phyloP scores from a whole-genome alignment of 805 yeast genomes.

The Saturnispora ahearnii region DNA sequence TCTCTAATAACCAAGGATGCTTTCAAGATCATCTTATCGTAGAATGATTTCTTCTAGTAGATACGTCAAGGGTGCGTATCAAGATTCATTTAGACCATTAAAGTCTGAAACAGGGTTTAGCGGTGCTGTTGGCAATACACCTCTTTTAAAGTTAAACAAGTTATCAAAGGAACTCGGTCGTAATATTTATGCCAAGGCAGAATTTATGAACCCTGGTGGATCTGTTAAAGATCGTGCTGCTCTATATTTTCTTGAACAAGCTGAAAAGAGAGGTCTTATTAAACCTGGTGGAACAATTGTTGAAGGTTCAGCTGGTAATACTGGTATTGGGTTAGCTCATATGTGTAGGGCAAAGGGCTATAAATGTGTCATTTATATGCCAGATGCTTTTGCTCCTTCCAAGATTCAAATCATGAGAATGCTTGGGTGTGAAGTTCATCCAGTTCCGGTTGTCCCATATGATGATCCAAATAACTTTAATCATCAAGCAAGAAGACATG shows the following conservation, averaged over 20 bases:
- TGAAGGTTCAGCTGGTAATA: conserved; percentile 95
- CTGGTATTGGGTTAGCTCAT: conserved; percentile 85
- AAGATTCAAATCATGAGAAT: conserved; percentile 68
- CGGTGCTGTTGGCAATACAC: conserved; percentile 91
- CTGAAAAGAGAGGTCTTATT: conserved; percentile 59
- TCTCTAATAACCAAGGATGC: background rate
- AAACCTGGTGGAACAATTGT: conserved; percentile 78
- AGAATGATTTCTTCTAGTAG: conserved; percentile 16
- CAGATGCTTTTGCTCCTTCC: conserved; percentile 76
- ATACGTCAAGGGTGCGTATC: conserved; percentile 15
- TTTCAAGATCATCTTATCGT: conserved; percentile 1
- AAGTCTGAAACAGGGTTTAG: conserved; percentile 60
- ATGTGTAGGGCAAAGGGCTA: conserved; percentile 79
- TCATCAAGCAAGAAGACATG: conserved; percentile 81
- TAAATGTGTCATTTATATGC: conserved; percentile 83
- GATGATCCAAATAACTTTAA: conserved; percentile 79
- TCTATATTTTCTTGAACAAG: conserved; percentile 62
- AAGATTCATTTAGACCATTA: conserved; percentile 50
- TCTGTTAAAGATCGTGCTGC: conserved; percentile 92
- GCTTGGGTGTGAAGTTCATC: conserved; percentile 79
- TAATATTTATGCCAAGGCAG: conserved; percentile 83
- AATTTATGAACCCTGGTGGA: conserved; percentile 91
- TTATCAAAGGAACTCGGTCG: conserved; percentile 54
- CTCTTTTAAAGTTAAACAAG: conserved; percentile 54
- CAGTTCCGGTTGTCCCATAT: conserved; percentile 83